Evolutionary conservation across 106 monocot species (phyloP), one percentile per base, ranked within the genome.

Genomic region (Allium fistulosum): DNA sequence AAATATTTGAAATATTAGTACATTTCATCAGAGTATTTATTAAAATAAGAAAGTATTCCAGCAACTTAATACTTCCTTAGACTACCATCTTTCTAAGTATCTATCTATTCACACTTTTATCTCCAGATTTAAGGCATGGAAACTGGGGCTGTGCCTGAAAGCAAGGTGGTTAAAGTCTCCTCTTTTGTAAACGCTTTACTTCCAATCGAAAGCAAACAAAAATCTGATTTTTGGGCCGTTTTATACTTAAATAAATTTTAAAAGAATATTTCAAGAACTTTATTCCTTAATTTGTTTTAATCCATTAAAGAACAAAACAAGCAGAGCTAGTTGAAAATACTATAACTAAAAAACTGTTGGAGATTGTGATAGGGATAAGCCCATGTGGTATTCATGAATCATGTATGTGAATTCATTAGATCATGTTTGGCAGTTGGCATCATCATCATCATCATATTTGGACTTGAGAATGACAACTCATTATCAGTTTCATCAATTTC

Each of bases 111-210:
- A 28, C 47, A 4, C n/a, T 46, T 26, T 46, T 72, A 26, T 11
- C 56, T 69, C 79, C 63, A 65, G 10, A 60, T 80, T 80, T 57
- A 53, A 65, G 80, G 84, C 84, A 84, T 73, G 71, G 75, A 37
- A 81, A 76, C 66, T 17, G 47, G 81, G 68, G 62, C 18, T 27
- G 57, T 48, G 16, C 64, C 67, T 63, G 73, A 79, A 83, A 79
- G 48, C 17, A 49, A 53, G 15, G 65, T 27, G 15, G 65, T 27
- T 52, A 66, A 50, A 66, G 66, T 66, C 51, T 66, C n/a, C 22
- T 11, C 11, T 12, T 15, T 48, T 66, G 26, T 26, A 72, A 73
- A 74, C 69, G 59, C 79, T 68, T 83, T 76, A 80, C 77, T 80
- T 77, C 65, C 74, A 74, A 80, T 77, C 61, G 71, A 74, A 80